Evolutionary conservation across 78 protist species (phyloP).

Genomic region (Dictyostelium intermedium): DNA sequence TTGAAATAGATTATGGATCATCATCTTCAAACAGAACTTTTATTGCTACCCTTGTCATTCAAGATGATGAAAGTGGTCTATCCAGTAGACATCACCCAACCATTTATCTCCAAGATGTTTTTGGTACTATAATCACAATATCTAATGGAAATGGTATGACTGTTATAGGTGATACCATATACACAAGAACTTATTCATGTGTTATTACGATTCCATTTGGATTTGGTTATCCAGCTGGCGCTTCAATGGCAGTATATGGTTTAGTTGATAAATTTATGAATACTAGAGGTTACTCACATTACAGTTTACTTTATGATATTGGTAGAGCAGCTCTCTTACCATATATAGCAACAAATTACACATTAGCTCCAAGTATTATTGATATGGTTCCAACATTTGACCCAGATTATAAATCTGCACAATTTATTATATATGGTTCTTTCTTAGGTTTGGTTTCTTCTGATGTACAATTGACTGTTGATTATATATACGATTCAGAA

Average conservation of each 20-base stretch:
- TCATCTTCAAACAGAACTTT: background rate
- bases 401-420: background rate
- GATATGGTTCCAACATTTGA: background rate
- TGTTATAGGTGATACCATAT: background rate
- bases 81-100: conserved; percentile 1
- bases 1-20: background rate
- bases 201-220: background rate
- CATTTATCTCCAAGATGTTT: background rate
- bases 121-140: background rate
- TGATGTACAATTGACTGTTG: background rate
- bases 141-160: background rate
- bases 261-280: background rate
- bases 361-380: background rate
- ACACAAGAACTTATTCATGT: background rate
- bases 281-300: background rate
- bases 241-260: background rate
- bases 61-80: background rate
- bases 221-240: background rate
- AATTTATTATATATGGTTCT: background rate
- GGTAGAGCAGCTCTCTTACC: background rate
- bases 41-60: background rate
- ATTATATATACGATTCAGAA: background rate
- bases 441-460: background rate
- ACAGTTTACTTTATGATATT: background rate
- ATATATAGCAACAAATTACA: background rate